These are phyloP conservation scores for Marasmius sp. DNA, from an alignment of 1,284 basidiomycete species.

Conservation along the genomic window DNA sequence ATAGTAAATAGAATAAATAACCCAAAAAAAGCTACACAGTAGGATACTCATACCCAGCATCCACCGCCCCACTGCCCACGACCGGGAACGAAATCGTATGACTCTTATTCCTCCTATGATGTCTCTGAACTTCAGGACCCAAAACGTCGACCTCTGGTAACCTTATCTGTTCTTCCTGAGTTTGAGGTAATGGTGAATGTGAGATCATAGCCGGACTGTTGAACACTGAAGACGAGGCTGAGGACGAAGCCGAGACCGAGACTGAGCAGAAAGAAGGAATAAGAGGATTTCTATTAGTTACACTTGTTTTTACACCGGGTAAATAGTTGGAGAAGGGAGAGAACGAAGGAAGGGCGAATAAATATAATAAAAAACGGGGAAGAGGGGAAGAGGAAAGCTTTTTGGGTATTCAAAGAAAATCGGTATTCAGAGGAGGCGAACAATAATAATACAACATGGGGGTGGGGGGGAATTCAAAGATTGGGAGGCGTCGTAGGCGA, in stretches of 20 bases:
- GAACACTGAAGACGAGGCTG: background rate
- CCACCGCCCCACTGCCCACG: no score
- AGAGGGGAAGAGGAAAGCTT: background rate
- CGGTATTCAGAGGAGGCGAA: background rate
- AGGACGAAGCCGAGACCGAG: background rate
- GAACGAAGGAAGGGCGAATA: background rate
- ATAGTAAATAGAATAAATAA: no score
- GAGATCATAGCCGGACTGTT: background rate
- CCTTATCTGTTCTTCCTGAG: background rate
- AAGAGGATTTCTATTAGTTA: slow-evolving; percentile 1
- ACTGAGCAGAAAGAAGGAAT: background rate
- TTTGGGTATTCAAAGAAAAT: slow-evolving; percentile 8
- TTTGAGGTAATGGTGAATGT: background rate
- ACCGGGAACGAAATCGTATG: background rate
- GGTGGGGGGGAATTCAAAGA: background rate
- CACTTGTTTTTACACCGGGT: slow-evolving; percentile 3
- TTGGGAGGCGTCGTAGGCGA: background rate
- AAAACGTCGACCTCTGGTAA: background rate
- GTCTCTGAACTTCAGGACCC: background rate
- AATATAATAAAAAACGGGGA: slow-evolving; percentile 1
- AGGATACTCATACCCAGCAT: background rate
- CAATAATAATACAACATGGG: background rate
- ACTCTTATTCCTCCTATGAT: slow-evolving; percentile 1
- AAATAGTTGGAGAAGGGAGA: background rate
- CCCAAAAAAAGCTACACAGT: no score